Evolutionary conservation across 108 stramenopile species (phyloP), one percentile per base, ranked within the genome.

Genomic region (Stephanodiscus triporus): DNA sequence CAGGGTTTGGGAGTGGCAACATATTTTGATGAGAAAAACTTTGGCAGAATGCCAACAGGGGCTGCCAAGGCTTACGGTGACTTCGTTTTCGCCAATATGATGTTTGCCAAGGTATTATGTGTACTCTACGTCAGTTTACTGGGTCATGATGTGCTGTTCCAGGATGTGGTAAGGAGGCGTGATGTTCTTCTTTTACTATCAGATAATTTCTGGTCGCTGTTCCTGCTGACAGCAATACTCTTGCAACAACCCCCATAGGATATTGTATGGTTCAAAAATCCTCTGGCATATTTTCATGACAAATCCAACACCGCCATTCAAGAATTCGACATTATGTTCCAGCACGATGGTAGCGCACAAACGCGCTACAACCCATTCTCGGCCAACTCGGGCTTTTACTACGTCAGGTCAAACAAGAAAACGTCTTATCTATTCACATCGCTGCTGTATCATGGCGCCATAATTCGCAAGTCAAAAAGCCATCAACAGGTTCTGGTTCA

Each of bases 341-440:
- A 82, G 60, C 86, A 89, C 66, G 88, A 89, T 65, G 88, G 88
- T 24, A 79, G 64, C 60, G 47, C 75, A 30, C 76, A 81, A 26
- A 6, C 63, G 19, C 77, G 86, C 26, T 80, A 73, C 67, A 80
- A 40, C 40, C 88, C 88, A 8, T 70, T 81, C 51, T 82, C 70
- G 20, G 85, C 86, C 26, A 89, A 89, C 40, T 64, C 65, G 16
- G 88, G 88, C 22, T 89, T 87, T 68, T 89, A 86, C 45, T 87
- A 85, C 50, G 77, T 87, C 48, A 40, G 80, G 34, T 49, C 71
- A 30, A 85, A 85, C 63, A 76, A 80, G 57, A 70, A 70, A 63
- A 78, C 84, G n/a, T 55, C 77, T 23, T 85, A 85, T 43, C 55
- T 85, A 8, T 81, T 85, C 47, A 81, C 60, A 24, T 75, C 77